Base-by-base conservation (phyloP, 495 filamentous ascomycete genomes). In the Astrothelium macrocarpum region DNA sequence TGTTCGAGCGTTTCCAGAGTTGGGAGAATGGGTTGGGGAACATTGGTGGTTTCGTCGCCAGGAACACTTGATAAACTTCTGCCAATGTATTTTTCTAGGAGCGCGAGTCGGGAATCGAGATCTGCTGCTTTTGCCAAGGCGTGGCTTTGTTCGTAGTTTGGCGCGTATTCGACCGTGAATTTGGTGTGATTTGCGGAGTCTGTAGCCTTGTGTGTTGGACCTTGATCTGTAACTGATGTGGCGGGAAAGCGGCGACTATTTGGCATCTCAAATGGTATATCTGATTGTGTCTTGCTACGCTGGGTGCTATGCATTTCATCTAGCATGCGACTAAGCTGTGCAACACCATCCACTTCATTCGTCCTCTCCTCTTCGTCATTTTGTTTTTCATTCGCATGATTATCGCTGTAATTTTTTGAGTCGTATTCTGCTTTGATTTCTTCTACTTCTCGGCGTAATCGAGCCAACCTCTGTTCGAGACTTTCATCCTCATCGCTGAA, bases 1-100 rank as follows among this genome's bases (percentile, higher is more conserved):
- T 84, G 85, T 59, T 91, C 85, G 5, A 99, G 82, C 7, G 81
- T 80, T 59, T 92, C 87, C 0, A 99, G 79, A 7, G 90, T 86
- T 3, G 90, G 88, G 36, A 97, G 81, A 14, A 96, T 81, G 25
- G 91, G 84, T 42, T 79, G 74, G 75, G 87, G 61, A 74, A 79
- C 42, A 45, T 82, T 78, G 64, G 76, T 77, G 36, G 78, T 79
- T 1, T 82, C 81, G 18, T 87, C 70, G 61, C 88, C 83, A 7
- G 88, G 82, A 66, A 90, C 82, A 3, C 82, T 80, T 5, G 85
- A 80, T 14, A 83, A 85, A 14, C 82, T 85, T 45, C 96, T 81
- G 18, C 95, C 95, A 56, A 97, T 83, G 1, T 86, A 82, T 59
- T 84, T 85, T 75, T 99, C 94, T 34, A 99, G 78, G 9, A 86